Conservation (phyloP, 805 yeast genomes). For the Ogataea paradorogensis region DNA sequence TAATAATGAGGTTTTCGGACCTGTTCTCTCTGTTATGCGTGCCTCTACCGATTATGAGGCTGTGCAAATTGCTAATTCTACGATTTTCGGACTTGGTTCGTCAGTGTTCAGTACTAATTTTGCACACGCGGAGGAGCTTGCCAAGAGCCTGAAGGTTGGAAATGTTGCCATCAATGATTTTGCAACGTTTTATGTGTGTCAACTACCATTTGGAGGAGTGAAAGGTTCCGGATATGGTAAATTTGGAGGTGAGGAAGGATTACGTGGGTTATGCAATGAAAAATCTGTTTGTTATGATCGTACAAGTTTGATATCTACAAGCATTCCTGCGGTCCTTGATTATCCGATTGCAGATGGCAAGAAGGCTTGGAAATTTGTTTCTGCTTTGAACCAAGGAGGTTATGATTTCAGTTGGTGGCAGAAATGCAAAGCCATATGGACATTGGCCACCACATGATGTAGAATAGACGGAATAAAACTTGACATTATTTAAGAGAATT, state of each 20-base stretch:
- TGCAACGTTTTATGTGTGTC: slow-evolving; percentile 94
- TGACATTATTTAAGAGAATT: slow-evolving; percentile 25
- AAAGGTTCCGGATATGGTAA: slow-evolving; percentile 95
- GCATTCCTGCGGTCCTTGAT: slow-evolving; percentile 85
- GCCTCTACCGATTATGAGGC: slow-evolving; percentile 69
- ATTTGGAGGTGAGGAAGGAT: slow-evolving; percentile 97
- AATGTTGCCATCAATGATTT: slow-evolving; percentile 97
- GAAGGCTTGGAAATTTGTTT: slow-evolving; percentile 87
- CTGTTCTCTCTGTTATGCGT: slow-evolving; percentile 75
- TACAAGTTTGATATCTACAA: slow-evolving; percentile 71
- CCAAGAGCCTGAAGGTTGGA: slow-evolving; percentile 69
- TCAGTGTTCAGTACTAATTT: slow-evolving; percentile 78
- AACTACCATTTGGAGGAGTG: slow-evolving; percentile 94
- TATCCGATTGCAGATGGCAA: slow-evolving; percentile 82
- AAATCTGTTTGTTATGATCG: slow-evolving; percentile 87
- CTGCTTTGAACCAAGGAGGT: slow-evolving; percentile 77
- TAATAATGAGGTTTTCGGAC: slow-evolving; percentile 91
- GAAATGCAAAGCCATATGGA: slow-evolving; percentile 51
- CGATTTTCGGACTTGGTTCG: slow-evolving; percentile 88
- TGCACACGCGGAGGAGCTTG: slow-evolving; percentile 56
- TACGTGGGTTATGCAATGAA: slow-evolving; percentile 82
- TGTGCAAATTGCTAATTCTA: slow-evolving; percentile 71
- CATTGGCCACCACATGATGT: slow-evolving; percentile 45
- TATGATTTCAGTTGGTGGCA: slow-evolving; percentile 76
- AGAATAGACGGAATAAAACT: slow-evolving; percentile 6